These are phyloP conservation scores for Phytophthora palmivora DNA, from an alignment of 352 stramenopile species.

Conservation along the genomic window DNA sequence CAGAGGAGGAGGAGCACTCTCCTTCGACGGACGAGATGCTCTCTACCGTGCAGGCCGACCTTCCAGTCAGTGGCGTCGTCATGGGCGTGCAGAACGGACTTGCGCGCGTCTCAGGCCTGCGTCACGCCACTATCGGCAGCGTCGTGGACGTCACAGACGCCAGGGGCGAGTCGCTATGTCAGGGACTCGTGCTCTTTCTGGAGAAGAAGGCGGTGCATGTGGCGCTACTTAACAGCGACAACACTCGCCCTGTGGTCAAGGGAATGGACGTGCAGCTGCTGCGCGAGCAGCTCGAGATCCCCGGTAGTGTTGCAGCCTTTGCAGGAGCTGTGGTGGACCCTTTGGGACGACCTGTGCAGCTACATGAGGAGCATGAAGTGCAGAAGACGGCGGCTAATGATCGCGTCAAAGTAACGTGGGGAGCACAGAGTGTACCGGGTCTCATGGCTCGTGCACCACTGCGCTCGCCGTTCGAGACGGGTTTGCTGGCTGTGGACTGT, in stretches of 20 bases:
- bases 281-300: constrained; percentile 56
- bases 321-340: constrained; percentile 57
- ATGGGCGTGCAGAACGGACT: constrained; percentile 79
- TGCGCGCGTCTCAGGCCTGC: constrained; percentile 75
- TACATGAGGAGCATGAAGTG: constrained; percentile 7
- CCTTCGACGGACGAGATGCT: not conserved
- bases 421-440: constrained; percentile 65
- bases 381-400: constrained; percentile 29
- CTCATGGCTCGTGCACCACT: constrained; percentile 67
- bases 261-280: constrained; percentile 73
- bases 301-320: constrained; percentile 52
- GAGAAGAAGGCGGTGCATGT: constrained; percentile 69
- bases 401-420: constrained; percentile 58
- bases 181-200: constrained; percentile 63
- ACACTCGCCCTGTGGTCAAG: constrained; percentile 39
- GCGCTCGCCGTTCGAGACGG: constrained; percentile 62
- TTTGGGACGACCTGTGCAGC: constrained; percentile 46
- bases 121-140: constrained; percentile 76
- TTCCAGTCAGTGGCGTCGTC: constrained; percentile 61
- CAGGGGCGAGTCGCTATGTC: constrained; percentile 37
- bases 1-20: constrained; percentile 31
- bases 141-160: constrained; percentile 53
- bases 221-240: constrained; percentile 53
- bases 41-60: constrained; percentile 31
- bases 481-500: constrained; percentile 78